Base-by-base conservation (phyloP, 805 yeast species). In the Starmerella floricola region DNA sequence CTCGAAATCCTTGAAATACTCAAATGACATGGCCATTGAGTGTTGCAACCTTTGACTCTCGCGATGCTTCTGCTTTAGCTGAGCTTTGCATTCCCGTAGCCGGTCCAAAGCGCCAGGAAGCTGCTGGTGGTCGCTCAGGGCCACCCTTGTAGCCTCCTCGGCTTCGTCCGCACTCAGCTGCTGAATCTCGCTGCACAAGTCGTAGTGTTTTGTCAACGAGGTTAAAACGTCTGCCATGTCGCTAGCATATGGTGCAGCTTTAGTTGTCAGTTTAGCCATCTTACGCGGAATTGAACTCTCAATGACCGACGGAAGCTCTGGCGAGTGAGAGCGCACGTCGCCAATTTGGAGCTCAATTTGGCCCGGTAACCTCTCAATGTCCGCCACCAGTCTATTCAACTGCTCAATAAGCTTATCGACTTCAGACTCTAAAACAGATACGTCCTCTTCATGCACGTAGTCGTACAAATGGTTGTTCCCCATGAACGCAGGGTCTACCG, bases 141-240 rank as follows among this genome's bases (percentile, higher is more conserved):
- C 55, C 0, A 81, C 83, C 1, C 66, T 69, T 1, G 74, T 72
- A 3, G 81, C 64, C 46, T 81, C 83, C 3, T 55, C 51, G 12
- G 74, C 55, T 50, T 72, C 68, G 21, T 51, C 40, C 0, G 59
- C 54, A n/a, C 69, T 60, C 13, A 63, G 50, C 4, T 61, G 60
- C 2, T 63, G 54, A 8, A 74, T 80, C 46, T 71, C 62, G 11
- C 63, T 52, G 51, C 94, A 81, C 55, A 82, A 85, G 58, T 86
- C 95, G 53, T 77, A 84, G 61, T 86, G 95, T 41, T 73, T 74
- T 10, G 94, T 79, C 36, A 86, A 63, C 53, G 86, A 74, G 42
- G 75, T 77, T 27, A 87, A 62, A 15, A 79, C 64, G 2, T 71
- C 68, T 1, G 83, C 93, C 60, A 84, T 67, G 40, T 80, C 91